phyloP scores from a whole-genome alignment of 345 rosid genomes.

The Sisymbrium irio region DNA sequence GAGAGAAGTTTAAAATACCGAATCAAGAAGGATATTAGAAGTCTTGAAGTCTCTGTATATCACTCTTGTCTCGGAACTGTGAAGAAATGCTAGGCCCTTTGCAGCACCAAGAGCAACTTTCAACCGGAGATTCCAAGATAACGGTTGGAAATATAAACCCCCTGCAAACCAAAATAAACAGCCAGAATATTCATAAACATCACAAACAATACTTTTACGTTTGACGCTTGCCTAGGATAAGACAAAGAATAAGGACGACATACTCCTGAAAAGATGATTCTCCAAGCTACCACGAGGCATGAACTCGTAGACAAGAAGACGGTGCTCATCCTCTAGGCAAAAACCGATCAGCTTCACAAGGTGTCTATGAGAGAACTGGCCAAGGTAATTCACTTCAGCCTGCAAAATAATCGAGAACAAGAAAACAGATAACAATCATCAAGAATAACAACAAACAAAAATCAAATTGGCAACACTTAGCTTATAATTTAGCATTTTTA shows the following conservation, averaged over 20 bases:
- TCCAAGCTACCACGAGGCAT: constrained; percentile 98
- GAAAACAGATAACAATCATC: constrained; percentile 1
- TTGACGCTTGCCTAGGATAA: background rate
- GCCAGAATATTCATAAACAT: background rate
- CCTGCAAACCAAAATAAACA: constrained; percentile 7
- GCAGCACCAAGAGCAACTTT: constrained; percentile 96
- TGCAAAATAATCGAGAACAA: constrained; percentile 33
- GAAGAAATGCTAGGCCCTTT: constrained; percentile 94
- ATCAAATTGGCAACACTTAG: background rate
- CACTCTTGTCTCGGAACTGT: constrained; percentile 86
- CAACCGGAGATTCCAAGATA: constrained; percentile 46
- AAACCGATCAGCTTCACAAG: constrained; percentile 89
- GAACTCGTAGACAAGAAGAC: constrained; percentile 91
- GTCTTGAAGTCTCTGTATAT: constrained; percentile 97
- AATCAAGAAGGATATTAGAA: constrained; percentile 90
- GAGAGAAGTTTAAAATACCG: constrained; percentile 45
- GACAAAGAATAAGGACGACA: constrained; percentile 27
- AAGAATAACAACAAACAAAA: background rate
- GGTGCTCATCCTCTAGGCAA: constrained; percentile 91
- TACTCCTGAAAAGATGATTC: constrained; percentile 97
- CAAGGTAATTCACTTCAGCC: constrained; percentile 95
- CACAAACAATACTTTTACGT: background rate
- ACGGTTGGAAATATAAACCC: constrained; percentile 27
- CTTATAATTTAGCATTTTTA: constrained; percentile 13
- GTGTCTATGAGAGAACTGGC: constrained; percentile 91